phyloP scores from a whole-genome alignment of 1,139 yeast genomes.

The Kurtzmaniella quercitrusa region DNA sequence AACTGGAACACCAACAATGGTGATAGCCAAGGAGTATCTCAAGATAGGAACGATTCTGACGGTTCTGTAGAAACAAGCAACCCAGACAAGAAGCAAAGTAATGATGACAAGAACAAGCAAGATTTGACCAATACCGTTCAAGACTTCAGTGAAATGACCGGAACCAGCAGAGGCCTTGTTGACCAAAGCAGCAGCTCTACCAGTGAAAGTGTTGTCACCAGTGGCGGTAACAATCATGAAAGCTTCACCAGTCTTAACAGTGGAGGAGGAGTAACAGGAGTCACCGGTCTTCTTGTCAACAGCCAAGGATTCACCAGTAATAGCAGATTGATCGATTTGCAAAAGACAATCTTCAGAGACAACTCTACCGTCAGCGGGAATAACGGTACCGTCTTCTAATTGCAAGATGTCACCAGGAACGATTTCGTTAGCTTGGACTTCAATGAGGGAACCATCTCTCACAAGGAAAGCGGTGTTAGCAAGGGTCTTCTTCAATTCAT shows the following conservation, averaged over 20 bases:
- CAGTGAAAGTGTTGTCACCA: conserved; percentile 90
- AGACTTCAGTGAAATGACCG: conserved; percentile 97
- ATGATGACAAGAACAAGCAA: conserved; percentile 84
- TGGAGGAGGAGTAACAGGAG: conserved; percentile 86
- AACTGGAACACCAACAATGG: conserved; percentile 99
- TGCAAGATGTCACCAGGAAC: conserved; percentile 93
- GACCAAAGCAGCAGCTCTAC: conserved; percentile 96
- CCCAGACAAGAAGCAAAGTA: conserved; percentile 88
- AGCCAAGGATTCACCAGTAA: conserved; percentile 97
- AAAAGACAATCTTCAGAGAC: conserved; percentile 84
- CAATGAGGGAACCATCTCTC: conserved; percentile 76
- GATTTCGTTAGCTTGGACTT: conserved; percentile 74
- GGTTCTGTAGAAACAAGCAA: conserved; percentile 93
- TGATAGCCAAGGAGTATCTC: conserved; percentile 92
- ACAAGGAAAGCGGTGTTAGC: conserved; percentile 85
- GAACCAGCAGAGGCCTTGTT: conserved; percentile 91
- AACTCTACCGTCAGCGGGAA: conserved; percentile 94
- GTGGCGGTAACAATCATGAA: conserved; percentile 94
- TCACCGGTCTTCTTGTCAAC: conserved; percentile 92
- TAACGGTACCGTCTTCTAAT: conserved; percentile 91
- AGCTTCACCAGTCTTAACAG: conserved; percentile 96
- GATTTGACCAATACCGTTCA: conserved; percentile 96
- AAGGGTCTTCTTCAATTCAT: conserved; percentile 87
- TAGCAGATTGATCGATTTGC: conserved; percentile 96
- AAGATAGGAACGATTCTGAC: conserved; percentile 83